A percentile compares a stretch with the other conserved stretches of the same genome.
phyloP scores from a whole-genome alignment of 1,139 yeast species.

The Yamadazyma triangularis region DNA sequence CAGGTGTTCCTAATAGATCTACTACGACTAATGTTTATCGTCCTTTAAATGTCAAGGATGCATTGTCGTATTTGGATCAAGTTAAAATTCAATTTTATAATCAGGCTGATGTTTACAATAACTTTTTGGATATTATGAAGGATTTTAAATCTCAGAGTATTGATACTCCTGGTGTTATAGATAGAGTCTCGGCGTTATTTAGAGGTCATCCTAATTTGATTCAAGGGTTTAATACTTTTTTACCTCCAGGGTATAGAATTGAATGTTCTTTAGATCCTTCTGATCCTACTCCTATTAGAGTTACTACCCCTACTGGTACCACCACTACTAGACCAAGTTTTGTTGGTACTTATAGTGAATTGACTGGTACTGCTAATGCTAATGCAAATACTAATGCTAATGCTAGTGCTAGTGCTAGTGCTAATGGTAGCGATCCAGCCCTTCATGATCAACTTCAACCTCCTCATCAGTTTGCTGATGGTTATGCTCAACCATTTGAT shows the following conservation, averaged over 20 bases:
- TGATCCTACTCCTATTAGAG: conserved; percentile 90
- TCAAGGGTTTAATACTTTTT: conserved; percentile 94
- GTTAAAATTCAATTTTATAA: conserved; percentile 88
- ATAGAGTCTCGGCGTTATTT: conserved; percentile 84
- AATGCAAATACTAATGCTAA: not conserved
- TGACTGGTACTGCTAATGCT: conserved; percentile 12
- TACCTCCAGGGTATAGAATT: conserved; percentile 94
- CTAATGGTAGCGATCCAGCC: conserved; percentile 4
- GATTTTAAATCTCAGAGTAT: conserved; percentile 95
- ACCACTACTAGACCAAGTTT: conserved; percentile 64
- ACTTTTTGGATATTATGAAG: conserved; percentile 95
- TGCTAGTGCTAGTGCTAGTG: conserved; percentile 6
- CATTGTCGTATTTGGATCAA: conserved; percentile 89
- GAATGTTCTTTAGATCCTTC: conserved; percentile 88
- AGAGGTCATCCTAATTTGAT: conserved; percentile 90
- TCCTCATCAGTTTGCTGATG: conserved; percentile 12
- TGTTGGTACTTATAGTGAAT: conserved; percentile 16
- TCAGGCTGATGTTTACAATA: conserved; percentile 95
- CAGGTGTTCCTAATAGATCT: conserved; percentile 42
- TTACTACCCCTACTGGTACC: conserved; percentile 93
- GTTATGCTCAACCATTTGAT: conserved; percentile 9
- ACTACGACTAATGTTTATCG: conserved; percentile 56
- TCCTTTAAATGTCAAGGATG: conserved; percentile 93
- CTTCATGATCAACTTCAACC: conserved; percentile 10
- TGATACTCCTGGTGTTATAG: conserved; percentile 98